Evolutionary conservation across 2,329 filamentous ascomycete species (phyloP).

Genomic region (Epichloe sylvatica): DNA sequence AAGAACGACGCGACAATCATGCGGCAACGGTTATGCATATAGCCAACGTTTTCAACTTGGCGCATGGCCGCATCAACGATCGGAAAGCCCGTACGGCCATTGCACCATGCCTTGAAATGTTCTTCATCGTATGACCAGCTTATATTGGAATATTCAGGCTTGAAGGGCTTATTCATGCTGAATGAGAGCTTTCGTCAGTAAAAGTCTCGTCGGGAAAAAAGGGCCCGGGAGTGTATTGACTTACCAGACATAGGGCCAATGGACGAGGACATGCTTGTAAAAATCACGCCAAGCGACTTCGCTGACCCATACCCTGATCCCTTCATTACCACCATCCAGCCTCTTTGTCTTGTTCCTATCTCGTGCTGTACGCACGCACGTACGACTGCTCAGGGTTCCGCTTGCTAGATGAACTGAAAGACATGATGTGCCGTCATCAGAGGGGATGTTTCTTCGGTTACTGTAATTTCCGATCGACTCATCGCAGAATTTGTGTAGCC

Average conservation of each 20-base stretch:
- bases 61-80: slow-evolving; percentile 82
- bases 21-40: slow-evolving; percentile 74
- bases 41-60: slow-evolving; percentile 53
- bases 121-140: slow-evolving; percentile 63
- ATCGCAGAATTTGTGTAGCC: slow-evolving; percentile 54
- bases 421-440: slow-evolving; percentile 47
- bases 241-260: slow-evolving; percentile 73
- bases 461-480: slow-evolving; percentile 49
- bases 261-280: slow-evolving; percentile 69
- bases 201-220: neutral
- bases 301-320: slow-evolving; percentile 61
- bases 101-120: slow-evolving; percentile 59
- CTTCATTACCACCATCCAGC: slow-evolving; percentile 51
- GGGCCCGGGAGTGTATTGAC: slow-evolving; percentile 10
- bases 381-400: slow-evolving; percentile 54
- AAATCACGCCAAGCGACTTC: slow-evolving; percentile 82
- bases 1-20: slow-evolving; percentile 78
- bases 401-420: slow-evolving; percentile 60
- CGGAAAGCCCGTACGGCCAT: slow-evolving; percentile 64
- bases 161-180: slow-evolving; percentile 50
- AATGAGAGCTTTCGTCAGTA: neutral
- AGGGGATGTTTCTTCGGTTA: slow-evolving; percentile 51
- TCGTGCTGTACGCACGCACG: slow-evolving; percentile 49
- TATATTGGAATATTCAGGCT: slow-evolving; percentile 72
- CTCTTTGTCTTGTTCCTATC: slow-evolving; percentile 48